Base-by-base conservation (phyloP, 768 basidiomycete genomes). In the Gymnopilus junonius region DNA sequence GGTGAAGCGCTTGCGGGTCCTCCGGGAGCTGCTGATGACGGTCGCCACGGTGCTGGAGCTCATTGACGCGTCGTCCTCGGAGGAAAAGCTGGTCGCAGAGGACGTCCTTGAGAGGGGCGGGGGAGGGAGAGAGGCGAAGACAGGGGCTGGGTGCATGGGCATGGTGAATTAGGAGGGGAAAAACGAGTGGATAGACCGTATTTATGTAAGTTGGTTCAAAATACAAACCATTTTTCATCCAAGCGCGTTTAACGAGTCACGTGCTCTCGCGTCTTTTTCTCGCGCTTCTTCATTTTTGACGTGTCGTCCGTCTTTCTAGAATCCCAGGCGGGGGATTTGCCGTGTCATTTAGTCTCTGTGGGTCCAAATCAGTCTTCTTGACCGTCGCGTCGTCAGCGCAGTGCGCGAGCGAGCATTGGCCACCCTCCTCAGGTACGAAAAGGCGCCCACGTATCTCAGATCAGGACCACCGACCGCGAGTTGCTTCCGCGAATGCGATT, bases 1-100 rank as follows among this genome's bases (percentile, higher is more conserved):
- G 50, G 83, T 86, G 74, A 92, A 91, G 1, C 90, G 82, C 73
- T 89, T 90, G 39, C 90, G 85, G 2, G 90, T 91, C 56, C 90
- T 83, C 32, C 87, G 81, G 6, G 78, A 76, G 57, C 75, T 69
- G 58, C 72, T 74, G 66, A 74, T 75, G 57, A 72, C 64, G 42
- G 69, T 75, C 23, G 48, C 29, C 54, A 75, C 70, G 50, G 67
- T 69, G 58, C 71, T 75, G 50, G 74, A 74, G 34, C 69, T 74
- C 69, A 82, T 80, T 10, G 76, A 73, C 66, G 84, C 82, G 64
- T 80, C 79, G 51, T 72, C 71, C 65, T 74, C 72, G 40, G 73
- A 74, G 25, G 82, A 83, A 66, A 87, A 75, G 71, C 87, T 88
- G 4, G 83, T 81, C 46, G 76, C 73, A 0, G 87, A 89, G 39